phyloP scores from a whole-genome alignment of 768 basidiomycete genomes.

The Kwoniella shandongensis region DNA sequence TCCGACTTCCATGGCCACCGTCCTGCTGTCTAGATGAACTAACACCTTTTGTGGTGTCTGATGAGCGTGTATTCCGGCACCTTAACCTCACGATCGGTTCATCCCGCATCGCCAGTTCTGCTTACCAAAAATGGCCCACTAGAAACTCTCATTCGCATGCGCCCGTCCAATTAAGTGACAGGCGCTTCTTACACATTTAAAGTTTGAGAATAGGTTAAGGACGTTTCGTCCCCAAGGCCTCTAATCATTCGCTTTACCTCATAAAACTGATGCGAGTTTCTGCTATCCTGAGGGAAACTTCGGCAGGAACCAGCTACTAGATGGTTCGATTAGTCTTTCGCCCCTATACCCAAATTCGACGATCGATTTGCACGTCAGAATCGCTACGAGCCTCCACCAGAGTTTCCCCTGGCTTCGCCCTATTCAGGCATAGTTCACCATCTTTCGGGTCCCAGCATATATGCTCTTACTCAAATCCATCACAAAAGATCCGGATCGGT shows the following conservation, averaged over 20 bases:
- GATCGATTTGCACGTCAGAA: slow-evolving; percentile 96
- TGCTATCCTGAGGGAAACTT: slow-evolving; percentile 80
- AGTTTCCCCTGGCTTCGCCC: slow-evolving; percentile 94
- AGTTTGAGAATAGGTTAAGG: slow-evolving; percentile 80
- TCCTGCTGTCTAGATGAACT: slow-evolving; percentile 86
- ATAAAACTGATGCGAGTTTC: slow-evolving; percentile 63
- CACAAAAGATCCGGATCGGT: slow-evolving; percentile 72
- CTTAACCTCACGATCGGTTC: slow-evolving; percentile 72
- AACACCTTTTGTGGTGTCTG: slow-evolving; percentile 83
- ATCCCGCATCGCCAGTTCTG: slow-evolving; percentile 58
- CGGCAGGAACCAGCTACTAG: slow-evolving; percentile 90
- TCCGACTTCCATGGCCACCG: slow-evolving; percentile 84
- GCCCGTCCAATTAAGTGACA: slow-evolving; percentile 57
- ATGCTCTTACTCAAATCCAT: slow-evolving; percentile 77
- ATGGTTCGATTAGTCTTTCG: slow-evolving; percentile 93
- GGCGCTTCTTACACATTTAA: slow-evolving; percentile 64
- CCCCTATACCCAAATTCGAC: slow-evolving; percentile 94
- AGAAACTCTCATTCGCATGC: slow-evolving; percentile 65
- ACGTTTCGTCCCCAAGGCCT: slow-evolving; percentile 84
- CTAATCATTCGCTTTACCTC: slow-evolving; percentile 76
- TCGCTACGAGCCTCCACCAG: slow-evolving; percentile 93
- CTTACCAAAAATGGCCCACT: slow-evolving; percentile 63
- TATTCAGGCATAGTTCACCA: slow-evolving; percentile 88
- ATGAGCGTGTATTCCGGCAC: slow-evolving; percentile 68
- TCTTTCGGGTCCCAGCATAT: slow-evolving; percentile 85